Conservation (phyloP, 495 filamentous ascomycete species). For the Hapsidospora chrysogenum region DNA sequence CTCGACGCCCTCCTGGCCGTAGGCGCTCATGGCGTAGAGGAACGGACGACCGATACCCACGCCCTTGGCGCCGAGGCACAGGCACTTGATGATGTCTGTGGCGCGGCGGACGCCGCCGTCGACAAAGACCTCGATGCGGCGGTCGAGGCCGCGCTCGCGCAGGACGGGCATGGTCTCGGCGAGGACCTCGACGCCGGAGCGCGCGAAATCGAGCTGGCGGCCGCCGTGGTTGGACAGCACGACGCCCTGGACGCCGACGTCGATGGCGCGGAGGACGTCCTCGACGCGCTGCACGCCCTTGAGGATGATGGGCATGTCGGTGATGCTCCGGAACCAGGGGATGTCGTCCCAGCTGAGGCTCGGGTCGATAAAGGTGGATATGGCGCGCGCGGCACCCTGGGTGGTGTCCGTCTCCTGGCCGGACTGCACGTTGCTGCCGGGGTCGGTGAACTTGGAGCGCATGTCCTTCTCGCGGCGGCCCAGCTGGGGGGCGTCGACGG, state of each 20-base stretch:
- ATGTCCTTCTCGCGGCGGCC: slow-evolving; percentile 91
- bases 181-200: slow-evolving; percentile 81
- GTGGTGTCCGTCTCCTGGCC: slow-evolving; percentile 60
- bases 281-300: slow-evolving; percentile 96
- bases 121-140: slow-evolving; percentile 76
- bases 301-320: slow-evolving; percentile 89
- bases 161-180: slow-evolving; percentile 95
- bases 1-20: slow-evolving; percentile 75
- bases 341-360: slow-evolving; percentile 82
- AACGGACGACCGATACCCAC: slow-evolving; percentile 93
- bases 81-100: slow-evolving; percentile 90
- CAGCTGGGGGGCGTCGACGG: slow-evolving; percentile 91
- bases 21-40: slow-evolving; percentile 89
- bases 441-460: slow-evolving; percentile 81
- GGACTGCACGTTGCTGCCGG: slow-evolving; percentile 68
- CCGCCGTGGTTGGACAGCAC: slow-evolving; percentile 96
- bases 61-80: slow-evolving; percentile 82
- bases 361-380: slow-evolving; percentile 93
- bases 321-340: slow-evolving; percentile 83
- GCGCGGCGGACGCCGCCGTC: slow-evolving; percentile 83
- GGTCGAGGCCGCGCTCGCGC: slow-evolving; percentile 61
- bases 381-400: slow-evolving; percentile 79
- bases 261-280: slow-evolving; percentile 75
- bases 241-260: slow-evolving; percentile 73
- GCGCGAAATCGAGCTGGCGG: slow-evolving; percentile 86